Conservation (phyloP, 106 monocot genomes). For the Triglochin maritima region DNA sequence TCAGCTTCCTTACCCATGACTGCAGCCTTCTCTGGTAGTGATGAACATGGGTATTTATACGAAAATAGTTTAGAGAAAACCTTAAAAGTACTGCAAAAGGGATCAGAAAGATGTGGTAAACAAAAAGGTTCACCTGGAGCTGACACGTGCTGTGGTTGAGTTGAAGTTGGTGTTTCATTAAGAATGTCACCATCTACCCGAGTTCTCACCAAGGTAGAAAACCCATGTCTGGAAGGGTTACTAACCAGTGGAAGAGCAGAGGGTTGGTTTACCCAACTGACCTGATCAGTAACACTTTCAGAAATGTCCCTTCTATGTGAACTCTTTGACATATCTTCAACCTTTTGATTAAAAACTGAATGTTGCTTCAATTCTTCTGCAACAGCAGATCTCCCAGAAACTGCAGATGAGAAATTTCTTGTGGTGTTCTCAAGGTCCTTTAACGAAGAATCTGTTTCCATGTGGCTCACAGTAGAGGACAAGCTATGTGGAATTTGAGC, state of each 20-base stretch:
- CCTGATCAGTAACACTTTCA: conserved; percentile 23
- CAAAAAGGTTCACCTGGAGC: background rate
- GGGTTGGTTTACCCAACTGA: conserved; percentile 20
- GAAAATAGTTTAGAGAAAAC: background rate
- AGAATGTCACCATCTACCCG: conserved; percentile 13
- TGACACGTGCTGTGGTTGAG: conserved; percentile 16
- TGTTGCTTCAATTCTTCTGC: conserved; percentile 25
- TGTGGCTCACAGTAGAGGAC: conserved; percentile 43
- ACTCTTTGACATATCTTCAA: conserved; percentile 13
- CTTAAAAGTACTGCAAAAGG: conserved; percentile 9
- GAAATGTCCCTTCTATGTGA: conserved; percentile 7
- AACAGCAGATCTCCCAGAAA: conserved; percentile 21
- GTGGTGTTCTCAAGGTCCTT: conserved; percentile 43
- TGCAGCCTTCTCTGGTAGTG: conserved; percentile 18
- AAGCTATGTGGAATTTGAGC: conserved; percentile 13
- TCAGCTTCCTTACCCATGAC: conserved; percentile 22
- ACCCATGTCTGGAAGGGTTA: conserved; percentile 15
- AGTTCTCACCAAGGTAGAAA: conserved; percentile 4
- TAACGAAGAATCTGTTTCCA: conserved; percentile 47
- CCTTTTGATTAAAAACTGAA: conserved; percentile 23
- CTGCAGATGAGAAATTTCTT: conserved; percentile 12
- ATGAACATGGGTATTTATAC: conserved; percentile 14
- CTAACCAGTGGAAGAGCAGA: conserved; percentile 22
- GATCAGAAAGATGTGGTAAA: conserved; percentile 10
- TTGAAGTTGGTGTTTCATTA: conserved; percentile 23